Base-by-base conservation (phyloP, 2,329 filamentous ascomycete species). In the Epichloe sp. region DNA sequence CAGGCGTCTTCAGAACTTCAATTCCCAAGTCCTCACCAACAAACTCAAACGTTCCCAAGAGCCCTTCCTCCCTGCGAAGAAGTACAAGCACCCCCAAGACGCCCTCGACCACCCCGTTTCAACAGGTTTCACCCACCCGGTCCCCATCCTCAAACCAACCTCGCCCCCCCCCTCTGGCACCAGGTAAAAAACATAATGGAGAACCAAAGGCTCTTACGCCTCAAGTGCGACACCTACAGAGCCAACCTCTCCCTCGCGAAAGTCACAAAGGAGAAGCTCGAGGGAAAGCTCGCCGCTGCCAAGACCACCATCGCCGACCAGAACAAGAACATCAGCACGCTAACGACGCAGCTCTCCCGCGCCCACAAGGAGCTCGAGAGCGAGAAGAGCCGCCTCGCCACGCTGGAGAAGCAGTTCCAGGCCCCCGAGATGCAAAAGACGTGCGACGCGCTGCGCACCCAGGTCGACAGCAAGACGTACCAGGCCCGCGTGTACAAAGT, bases 401-500 rank as follows among this genome's bases (percentile, higher is more conserved):
- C n/a, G 5, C 26, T 48, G 14, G 6, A 19, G 21, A 41, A 12
- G 26, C 10, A 14, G n/a, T 4, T 34, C 4, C 14, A 36, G 8
- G 19, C 40, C 1, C 5, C 35, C 8, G 44, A 49, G 5, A 15
- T 4, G 2, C 8, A 37, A 5, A 17, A 14, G 5, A 5, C n/a
- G 5, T 15, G n/a, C 3, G 12, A 38, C 4, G 26, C 21, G 5
- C 42, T 50, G 37, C 17, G 8, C n/a, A 21, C 2, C 5, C 6
- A 38, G 15, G 6, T 6, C 12, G 21, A 37, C 2, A 2, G 4
- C 4, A 10, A 5, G 14, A n/a, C 14, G n/a, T 52, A 42, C 23
- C 36, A 52, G 17, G 40, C 44, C 7, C 50, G 50, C 4, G 17
- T 49, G 48, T 47, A 42, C 47, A 49, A 52, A 17, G 52, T 52